Conservation (phyloP, 768 basidiomycete genomes). For the Artomyces pyxidatus region DNA sequence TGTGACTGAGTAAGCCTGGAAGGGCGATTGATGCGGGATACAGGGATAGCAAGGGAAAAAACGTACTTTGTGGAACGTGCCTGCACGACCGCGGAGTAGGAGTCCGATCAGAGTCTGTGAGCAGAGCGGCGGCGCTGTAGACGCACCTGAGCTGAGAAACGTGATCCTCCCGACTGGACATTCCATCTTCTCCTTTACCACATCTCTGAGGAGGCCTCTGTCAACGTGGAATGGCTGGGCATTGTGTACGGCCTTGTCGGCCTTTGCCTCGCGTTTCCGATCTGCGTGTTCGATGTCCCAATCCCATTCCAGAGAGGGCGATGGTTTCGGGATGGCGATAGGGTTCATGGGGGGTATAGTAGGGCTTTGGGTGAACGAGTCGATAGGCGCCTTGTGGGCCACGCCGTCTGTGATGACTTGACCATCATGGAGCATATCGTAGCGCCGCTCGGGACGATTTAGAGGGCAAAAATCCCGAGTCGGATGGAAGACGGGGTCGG, state of each 20-base stretch:
- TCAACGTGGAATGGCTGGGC: constrained; percentile 69
- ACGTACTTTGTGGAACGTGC: constrained; percentile 78
- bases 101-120: neutral
- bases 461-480: too few relatives aligned
- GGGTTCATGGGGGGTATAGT: constrained; percentile 1
- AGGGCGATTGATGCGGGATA: constrained; percentile 1
- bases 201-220: constrained; percentile 63
- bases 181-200: constrained; percentile 64
- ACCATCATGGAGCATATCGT: constrained; percentile 11
- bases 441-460: neutral
- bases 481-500: too few relatives aligned
- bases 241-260: constrained; percentile 54
- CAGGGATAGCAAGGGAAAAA: constrained; percentile 9
- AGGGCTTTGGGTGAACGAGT: neutral
- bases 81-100: constrained; percentile 27
- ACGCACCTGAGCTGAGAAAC: constrained; percentile 69
- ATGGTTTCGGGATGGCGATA: neutral
- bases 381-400: constrained; percentile 3
- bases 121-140: constrained; percentile 12
- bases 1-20: constrained; percentile 69
- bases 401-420: neutral
- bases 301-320: constrained; percentile 44
- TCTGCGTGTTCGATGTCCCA: constrained; percentile 70
- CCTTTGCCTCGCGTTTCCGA: constrained; percentile 52
- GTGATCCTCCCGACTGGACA: constrained; percentile 59